Evolutionary conservation across 768 basidiomycete genomes (phyloP), one percentile per base, ranked within the genome.

Genomic region (Russula emetica): DNA sequence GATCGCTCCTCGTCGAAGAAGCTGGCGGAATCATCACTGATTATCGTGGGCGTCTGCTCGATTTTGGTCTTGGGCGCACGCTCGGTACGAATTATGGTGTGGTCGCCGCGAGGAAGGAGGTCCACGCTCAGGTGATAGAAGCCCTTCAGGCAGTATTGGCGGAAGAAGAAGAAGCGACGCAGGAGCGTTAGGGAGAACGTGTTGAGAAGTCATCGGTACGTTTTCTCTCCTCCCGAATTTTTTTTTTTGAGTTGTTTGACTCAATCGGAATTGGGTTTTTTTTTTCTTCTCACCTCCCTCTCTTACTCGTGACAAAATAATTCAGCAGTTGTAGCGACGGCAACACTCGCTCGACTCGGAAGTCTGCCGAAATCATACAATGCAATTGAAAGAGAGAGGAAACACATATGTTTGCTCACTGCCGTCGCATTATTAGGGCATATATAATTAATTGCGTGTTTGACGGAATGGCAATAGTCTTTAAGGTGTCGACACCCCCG

Each of bases 21-120:
- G 90, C 94, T 0, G 95, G 94, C 0, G 95, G 95, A 0, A 67
- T 88, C n/a, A 84, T 98, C 40, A 88, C 87, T 0, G 90, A 98
- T 73, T 90, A 90, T 55, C 80, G 86, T 49, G 96, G 94, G 3
- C 66, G 82, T 58, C 80, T 81, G 0, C 83, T 99, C 28, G 81
- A 96, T 72, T 98, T 99, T 74, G 88, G 91, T 0, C 78, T 90
- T 1, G 96, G 96, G 3, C 76, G 94, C 64, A 93, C 91, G 1
- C 75, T 98, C 42, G 89, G 87, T 2, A 85, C 84, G 70, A 98
- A 98, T 73, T 87, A 82, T 71, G 96, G 96, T 0, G 83, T 98
- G 24, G 81, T 98, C 8, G 95, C 92, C 36, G 86, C 90, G 20
- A 85, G 86, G 10, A 85, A 83, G 71, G 85, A 82, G 9, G 79